These are phyloP conservation scores for Aureobasidium sp. DNA, from an alignment of 2,329 filamentous ascomycete genomes.

Conservation along the genomic window DNA sequence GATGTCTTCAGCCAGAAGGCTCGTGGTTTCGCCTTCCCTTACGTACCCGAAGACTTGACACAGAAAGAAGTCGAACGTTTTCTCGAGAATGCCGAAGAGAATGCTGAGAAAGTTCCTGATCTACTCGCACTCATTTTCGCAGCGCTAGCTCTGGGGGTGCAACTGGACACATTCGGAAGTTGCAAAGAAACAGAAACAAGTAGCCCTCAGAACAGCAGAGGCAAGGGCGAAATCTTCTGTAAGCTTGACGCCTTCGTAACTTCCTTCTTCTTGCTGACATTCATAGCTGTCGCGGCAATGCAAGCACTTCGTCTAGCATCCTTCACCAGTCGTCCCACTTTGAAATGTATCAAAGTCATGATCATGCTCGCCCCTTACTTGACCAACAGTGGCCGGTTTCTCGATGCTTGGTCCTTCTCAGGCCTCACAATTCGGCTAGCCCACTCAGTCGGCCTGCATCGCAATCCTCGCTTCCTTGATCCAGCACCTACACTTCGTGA, in stretches of 20 bases:
- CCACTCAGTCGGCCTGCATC: conserved; percentile 44
- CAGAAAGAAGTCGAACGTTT: conserved; percentile 40
- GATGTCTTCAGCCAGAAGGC: conserved; percentile 37
- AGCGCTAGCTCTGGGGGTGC: conserved; percentile 40
- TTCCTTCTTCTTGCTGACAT: not conserved
- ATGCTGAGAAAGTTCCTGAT: conserved; percentile 39
- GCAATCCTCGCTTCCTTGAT: conserved; percentile 41
- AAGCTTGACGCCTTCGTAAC: conserved; percentile 22
- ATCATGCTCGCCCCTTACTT: conserved; percentile 44
- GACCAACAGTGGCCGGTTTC: conserved; percentile 42
- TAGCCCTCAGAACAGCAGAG: not conserved
- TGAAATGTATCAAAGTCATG: conserved; percentile 40
- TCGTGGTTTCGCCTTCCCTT: conserved; percentile 39
- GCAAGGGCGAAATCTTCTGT: conserved; percentile 38
- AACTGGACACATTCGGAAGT: conserved; percentile 39
- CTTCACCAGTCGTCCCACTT: conserved; percentile 42
- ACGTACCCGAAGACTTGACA: conserved; percentile 38
- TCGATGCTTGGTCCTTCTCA: conserved; percentile 45
- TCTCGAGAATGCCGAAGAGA: conserved; percentile 34
- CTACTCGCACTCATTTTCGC: conserved; percentile 44
- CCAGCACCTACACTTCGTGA: conserved; percentile 36
- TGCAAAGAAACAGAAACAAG: conserved; percentile 31
- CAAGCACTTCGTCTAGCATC: conserved; percentile 43
- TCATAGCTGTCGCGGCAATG: conserved; percentile 42
- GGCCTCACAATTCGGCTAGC: conserved; percentile 43